Evolutionary conservation across 805 yeast species (phyloP).

Genomic region (Kazachstania psychrophila): DNA sequence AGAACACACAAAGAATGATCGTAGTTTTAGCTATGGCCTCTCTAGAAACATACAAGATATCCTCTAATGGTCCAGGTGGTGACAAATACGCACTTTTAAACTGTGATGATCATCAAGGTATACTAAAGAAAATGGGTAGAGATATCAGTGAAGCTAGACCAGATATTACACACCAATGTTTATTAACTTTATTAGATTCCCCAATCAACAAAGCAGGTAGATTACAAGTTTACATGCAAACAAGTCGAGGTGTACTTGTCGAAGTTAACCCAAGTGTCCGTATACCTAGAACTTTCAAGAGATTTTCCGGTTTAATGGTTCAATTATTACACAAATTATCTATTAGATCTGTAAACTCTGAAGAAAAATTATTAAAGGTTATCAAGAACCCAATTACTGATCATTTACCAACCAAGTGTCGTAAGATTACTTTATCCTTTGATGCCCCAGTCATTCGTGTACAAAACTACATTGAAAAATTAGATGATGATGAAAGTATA

Average conservation of each 20-base stretch:
- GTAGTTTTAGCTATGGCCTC: slow-evolving; percentile 97
- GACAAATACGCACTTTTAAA: slow-evolving; percentile 89
- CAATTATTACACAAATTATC: slow-evolving; percentile 87
- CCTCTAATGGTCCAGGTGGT: slow-evolving; percentile 67
- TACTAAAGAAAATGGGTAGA: slow-evolving; percentile 89
- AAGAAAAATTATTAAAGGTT: slow-evolving; percentile 86
- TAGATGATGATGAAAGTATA: slow-evolving; percentile 84
- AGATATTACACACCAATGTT: slow-evolving; percentile 97
- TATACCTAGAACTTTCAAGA: slow-evolving; percentile 95
- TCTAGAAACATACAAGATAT: slow-evolving; percentile 85
- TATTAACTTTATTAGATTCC: slow-evolving; percentile 87
- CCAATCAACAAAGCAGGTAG: slow-evolving; percentile 97
- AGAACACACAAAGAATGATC: slow-evolving; percentile 73
- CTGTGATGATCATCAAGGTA: slow-evolving; percentile 97
- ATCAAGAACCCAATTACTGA: slow-evolving; percentile 96
- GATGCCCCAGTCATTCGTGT: slow-evolving; percentile 85
- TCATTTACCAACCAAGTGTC: slow-evolving; percentile 92
- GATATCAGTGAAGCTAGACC: slow-evolving; percentile 98
- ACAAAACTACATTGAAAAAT: slow-evolving; percentile 71
- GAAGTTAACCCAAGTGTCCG: slow-evolving; percentile 96
- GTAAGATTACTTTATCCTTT: slow-evolving; percentile 82
- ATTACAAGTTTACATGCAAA: slow-evolving; percentile 91
- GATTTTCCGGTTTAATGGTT: slow-evolving; percentile 97
- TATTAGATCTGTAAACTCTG: slow-evolving; percentile 89
- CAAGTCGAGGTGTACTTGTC: slow-evolving; percentile 87